Base-by-base conservation (phyloP, 495 filamentous ascomycete species). In the Trypethelium eluteriae region DNA sequence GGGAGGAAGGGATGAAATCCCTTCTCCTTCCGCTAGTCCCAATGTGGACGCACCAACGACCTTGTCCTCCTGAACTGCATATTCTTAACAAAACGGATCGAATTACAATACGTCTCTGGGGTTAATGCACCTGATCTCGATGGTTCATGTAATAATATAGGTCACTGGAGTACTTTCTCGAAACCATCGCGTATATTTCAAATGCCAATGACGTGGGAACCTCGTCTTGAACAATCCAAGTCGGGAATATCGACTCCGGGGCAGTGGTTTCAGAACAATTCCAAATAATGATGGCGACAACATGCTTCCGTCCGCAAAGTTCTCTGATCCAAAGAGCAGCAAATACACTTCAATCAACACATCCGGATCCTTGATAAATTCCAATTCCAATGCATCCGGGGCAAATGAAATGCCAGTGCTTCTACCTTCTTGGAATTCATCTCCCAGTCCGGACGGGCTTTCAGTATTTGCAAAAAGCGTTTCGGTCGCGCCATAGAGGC, bases 91-190 rank as follows among this genome's bases (percentile, higher is more conserved):
- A n/a, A n/a, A n/a, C n/a, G 41, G 41, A 46, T 46, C 41, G 41
- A 46, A 46, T 46, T 46, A 46, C 41, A 46, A 46, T 46, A 46
- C 41, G 41, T 46, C 41, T 46, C 41, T 46, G 41, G 41, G 41
- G 6, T 46, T 46, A 46, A 46, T 46, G 41, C 41, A 46, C 41
- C 41, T 46, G 41, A 46, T 46, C 41, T 14, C 41, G 14, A 46
- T 46, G 41, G 41, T 46, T 46, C 41, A 46, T 46, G 41, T 46
- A 46, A 46, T 46, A 46, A 46, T 46, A 46, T 46, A 46, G 41
- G 41, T 46, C 41, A 46, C 41, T 46, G 41, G 41, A 46, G 41
- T 46, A 46, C 6, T 46, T 46, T 46, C 41, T 46, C 41, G 41
- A 46, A 46, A 46, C 41, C 41, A 46, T 46, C 41, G 41, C 41